Base-by-base conservation (phyloP, 2,329 filamentous ascomycete genomes). In the Venturiaceae sp. region DNA sequence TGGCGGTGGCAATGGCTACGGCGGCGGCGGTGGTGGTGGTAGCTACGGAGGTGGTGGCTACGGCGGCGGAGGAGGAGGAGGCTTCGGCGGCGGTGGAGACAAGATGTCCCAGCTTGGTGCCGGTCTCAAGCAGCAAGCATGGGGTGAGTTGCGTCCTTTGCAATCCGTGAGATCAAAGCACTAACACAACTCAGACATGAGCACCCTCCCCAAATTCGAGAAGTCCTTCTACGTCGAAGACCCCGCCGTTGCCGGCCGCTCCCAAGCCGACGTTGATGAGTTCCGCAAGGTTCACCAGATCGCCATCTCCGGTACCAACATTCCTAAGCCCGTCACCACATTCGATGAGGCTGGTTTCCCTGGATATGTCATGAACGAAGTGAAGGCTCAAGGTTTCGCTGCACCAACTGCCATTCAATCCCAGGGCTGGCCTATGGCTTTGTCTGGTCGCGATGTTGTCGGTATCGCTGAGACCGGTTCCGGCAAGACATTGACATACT, bases 211-310 rank as follows among this genome's bases (percentile, higher is more conserved):
- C 67, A 97, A 97, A 76, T 99, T 99, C 77, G 94, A 99, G 73
- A 99, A 99, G 78, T 92, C 89, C 8, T 99, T 99, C 79, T 99
- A 99, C 83, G 96, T 97, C 80, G 94, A 97, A 77, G 86, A 94
- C 71, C 81, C 86, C 33, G 83, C 84, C 61, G 92, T 99, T 61
- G 75, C 84, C 62, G 79, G 75, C 67, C 89, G 94, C 69, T 85
- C 90, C 13, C 72, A 83, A 44, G 83, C 83, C 59, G 92, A 97
- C 63, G 88, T 99, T 60, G 87, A 92, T 30, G 88, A 85, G 58
- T 99, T 96, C 81, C 88, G 94, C 71, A 84, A 83, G 69, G 84
- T 90, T 69, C 85, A 94, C 68, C 81, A 90, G 69, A 96, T 99
- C 74, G 83, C 90, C 50, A 81, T 97, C 58, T 80, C 87, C 67